Base-by-base conservation (phyloP, 306 rosid genomes). In the Cyclanthera cordifolia region DNA sequence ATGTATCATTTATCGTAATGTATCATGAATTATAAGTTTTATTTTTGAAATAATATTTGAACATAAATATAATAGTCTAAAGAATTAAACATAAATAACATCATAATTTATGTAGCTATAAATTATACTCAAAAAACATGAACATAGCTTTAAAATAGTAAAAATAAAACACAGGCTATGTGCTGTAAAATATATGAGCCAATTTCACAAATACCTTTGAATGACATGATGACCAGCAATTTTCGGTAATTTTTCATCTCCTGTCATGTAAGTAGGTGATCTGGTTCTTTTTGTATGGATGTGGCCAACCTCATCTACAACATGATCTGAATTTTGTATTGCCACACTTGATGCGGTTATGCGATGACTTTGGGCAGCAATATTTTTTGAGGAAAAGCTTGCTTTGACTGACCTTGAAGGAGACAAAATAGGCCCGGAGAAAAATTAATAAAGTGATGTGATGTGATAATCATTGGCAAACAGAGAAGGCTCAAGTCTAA, bases 301-400 rank as follows among this genome's bases (percentile, higher is more conserved):
- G 72, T 84, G 59, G 67, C 86, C 72, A 80, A 77, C 76, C 79
- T 77, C 79, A 75, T 78, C 82, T 46, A 85, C 74, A 70, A 79
- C 48, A 48, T 83, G 28, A 1, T 45, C 69, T 34, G 85, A 78
- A 79, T 77, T 83, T 32, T 14, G 84, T 8, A 84, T 78, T 67
- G 82, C 80, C 67, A 79, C 75, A 71, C 74, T 48, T 56, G 88
- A 74, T 15, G 83, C 73, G 53, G 58, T 69, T 4, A 77, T 41
- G 76, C 81, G 79, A 68, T 79, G 82, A 78, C 37, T 47, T 70
- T 63, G 85, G 72, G 76, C 53, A 53, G 77, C 86, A 76, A 76
- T 69, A 74, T 67, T 79, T 39, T 70, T 55, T 16, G 71, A 72
- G 8, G 54, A 34, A 17, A 68, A 46, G 78, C 65, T 49, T 47